phyloP scores from a whole-genome alignment of 2,329 filamentous ascomycete species.

The Myriosclerotinia curreyana region DNA sequence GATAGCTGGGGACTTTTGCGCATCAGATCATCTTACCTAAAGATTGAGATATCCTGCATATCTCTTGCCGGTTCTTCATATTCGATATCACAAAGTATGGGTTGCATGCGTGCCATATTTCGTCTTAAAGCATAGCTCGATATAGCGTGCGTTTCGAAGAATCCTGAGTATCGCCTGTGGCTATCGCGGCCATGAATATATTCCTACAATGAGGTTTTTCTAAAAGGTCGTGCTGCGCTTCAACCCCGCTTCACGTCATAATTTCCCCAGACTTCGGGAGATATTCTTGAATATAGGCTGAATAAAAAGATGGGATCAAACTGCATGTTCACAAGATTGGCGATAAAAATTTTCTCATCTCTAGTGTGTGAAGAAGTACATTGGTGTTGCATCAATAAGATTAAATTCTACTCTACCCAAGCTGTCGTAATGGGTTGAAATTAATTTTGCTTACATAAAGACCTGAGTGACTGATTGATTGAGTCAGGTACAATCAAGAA shows the following conservation, averaged over 20 bases:
- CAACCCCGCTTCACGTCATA: conserved; percentile 17
- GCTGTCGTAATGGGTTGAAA: not conserved
- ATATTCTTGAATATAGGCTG: conserved; percentile 9
- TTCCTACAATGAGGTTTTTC: not conserved
- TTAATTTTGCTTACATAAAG: conserved; percentile 16
- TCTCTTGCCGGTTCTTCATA: not conserved
- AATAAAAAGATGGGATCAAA: conserved; percentile 2
- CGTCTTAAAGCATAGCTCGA: not conserved
- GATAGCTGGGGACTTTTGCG: not conserved
- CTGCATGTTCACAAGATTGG: conserved; percentile 17
- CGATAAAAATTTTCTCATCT: not conserved
- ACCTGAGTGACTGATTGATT: not conserved
- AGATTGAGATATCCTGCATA: not conserved
- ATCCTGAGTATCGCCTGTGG: not conserved
- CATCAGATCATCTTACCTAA: not conserved
- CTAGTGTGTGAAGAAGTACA: not conserved
- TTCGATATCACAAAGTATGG: not conserved
- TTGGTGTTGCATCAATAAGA: not conserved
- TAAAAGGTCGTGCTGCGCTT: not conserved
- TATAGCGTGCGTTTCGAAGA: not conserved
- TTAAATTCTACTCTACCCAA: not conserved
- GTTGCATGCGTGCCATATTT: not conserved
- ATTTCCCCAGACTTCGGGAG: conserved; percentile 21
- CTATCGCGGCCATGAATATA: conserved; percentile 13
- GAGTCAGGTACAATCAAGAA: conserved; percentile 9